Percentiles rank a stretch among this genome's conserved stretches.
Evolutionary conservation across 805 yeast species (phyloP).

Genomic region (Suhomyces prunicola): DNA sequence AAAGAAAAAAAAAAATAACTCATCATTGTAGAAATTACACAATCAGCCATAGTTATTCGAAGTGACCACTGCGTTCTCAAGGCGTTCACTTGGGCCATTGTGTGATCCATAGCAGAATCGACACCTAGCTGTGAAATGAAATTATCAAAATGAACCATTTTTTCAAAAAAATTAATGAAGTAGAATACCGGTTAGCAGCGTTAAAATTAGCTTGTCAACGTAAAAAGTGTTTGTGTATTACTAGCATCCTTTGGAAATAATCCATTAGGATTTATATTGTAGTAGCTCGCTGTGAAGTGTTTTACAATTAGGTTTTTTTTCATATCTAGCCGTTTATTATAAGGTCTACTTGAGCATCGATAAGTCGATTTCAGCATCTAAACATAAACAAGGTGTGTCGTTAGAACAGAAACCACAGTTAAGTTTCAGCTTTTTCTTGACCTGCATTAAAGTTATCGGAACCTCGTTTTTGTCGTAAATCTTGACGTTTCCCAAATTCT

Average conservation of each 20-base stretch:
- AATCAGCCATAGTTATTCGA: no score
- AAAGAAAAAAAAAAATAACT: not conserved
- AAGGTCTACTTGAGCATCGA: constrained; percentile 1
- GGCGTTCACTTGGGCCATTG: not conserved
- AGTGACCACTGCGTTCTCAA: no score
- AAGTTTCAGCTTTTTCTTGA: constrained; percentile 17
- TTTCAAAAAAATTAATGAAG: not conserved
- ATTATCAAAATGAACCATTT: not conserved
- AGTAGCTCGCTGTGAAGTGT: no score
- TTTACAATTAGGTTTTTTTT: not conserved
- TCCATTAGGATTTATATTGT: no score
- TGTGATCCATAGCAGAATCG: not conserved
- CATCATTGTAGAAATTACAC: not conserved
- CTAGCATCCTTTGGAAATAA: no score
- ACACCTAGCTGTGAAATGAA: not conserved
- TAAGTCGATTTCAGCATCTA: constrained; percentile 32
- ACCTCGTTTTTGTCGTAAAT: constrained; percentile 7
- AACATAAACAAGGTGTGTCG: constrained; percentile 41
- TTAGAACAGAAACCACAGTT: constrained; percentile 38
- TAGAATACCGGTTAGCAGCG: no score
- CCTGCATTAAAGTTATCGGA: constrained; percentile 1
- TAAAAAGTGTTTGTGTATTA: no score
- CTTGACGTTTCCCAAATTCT: constrained; percentile 11
- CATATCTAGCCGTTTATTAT: not conserved
- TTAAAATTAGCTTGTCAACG: no score